A percentile compares a stretch with the other conserved stretches of the same genome.
Conservation (phyloP, 2,329 filamentous ascomycete genomes). For the Albophoma yamanashiensis region DNA sequence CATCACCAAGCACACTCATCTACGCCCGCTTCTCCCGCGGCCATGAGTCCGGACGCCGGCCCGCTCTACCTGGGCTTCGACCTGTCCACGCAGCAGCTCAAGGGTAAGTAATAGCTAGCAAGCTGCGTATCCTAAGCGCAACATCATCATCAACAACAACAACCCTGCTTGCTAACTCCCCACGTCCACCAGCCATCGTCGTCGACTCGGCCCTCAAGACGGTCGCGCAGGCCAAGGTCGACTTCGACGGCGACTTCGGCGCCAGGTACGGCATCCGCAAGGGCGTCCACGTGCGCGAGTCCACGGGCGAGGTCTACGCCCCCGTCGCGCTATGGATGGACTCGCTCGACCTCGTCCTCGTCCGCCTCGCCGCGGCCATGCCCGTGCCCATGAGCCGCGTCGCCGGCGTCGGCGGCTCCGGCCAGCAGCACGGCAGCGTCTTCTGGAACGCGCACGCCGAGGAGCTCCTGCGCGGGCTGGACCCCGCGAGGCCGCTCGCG, state of each 20-base stretch:
- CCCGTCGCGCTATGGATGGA: conserved; percentile 94
- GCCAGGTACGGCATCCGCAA: conserved; percentile 71
- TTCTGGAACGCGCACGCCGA: conserved; percentile 76
- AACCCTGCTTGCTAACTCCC: neutral
- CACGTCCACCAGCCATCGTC: conserved; percentile 52
- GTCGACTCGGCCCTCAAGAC: conserved; percentile 76
- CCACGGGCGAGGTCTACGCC: conserved; percentile 81
- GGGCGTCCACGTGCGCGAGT: conserved; percentile 73
- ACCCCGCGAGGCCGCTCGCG: conserved; percentile 50
- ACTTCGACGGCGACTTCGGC: conserved; percentile 79
- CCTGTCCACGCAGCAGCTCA: conserved; percentile 92
- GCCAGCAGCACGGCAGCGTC: conserved; percentile 96
- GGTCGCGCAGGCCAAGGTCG: conserved; percentile 77
- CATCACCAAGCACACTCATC: neutral
- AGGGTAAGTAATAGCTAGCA: conserved; percentile 44
- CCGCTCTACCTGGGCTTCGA: conserved; percentile 88
- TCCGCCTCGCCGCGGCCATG: conserved; percentile 57
- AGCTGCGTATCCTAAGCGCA: neutral
- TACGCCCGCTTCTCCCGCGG: neutral
- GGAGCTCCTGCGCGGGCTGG: conserved; percentile 47
- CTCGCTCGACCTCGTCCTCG: conserved; percentile 75
- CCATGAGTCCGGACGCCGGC: conserved; percentile 23
- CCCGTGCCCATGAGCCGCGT: conserved; percentile 57
- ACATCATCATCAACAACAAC: neutral
- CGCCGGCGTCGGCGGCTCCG: conserved; percentile 77